Base-by-base conservation (phyloP, 805 yeast species). In the Pichia kluyveri region DNA sequence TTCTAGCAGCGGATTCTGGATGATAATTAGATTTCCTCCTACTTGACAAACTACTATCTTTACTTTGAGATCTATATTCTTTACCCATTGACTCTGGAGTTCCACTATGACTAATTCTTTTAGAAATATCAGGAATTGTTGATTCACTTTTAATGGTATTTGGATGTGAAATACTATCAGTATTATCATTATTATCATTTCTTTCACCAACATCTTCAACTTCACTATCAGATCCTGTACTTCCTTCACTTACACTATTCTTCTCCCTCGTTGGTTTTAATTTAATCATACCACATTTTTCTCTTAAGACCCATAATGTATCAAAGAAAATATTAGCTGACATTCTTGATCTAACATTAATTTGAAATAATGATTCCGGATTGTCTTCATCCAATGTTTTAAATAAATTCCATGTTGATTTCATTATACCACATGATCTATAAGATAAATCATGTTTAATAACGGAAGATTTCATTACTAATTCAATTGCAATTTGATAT, bases 301-400 rank as follows among this genome's bases (percentile, higher is more conserved):
- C 91, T 56, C 96, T 70, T 58, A 93, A 69, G 4, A 86, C 75
- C 79, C 90, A 86, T 44, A 91, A 68, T 57, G 91, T 83, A 66
- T 93, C 99, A 64, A 91, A 93, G 57, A 91, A 88, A 2, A 90
- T 88, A 50, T 93, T 83, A 0, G 96, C 96, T 9, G 95, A 78
- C 95, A 88, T 84, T 56, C 99, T 76, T 6, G 95, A 83, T 44
- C 86, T 73, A 15, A 90, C 82, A 3, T 75, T 75, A 5, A 86
- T 80, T 39, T 69, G 67, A 15, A 63, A 62, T 10, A 66, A 63
- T 34, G 17, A 34, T 48, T 61, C 55, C n/a, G 64, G 63, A 36
- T 59, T 65, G 52, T 76, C 78, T 40, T 77, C 82, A 53, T 80
- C 77, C 55, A 89, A 68, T 5, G 83, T 74, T 44, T 83, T 77